These are phyloP conservation scores for Ustilago bromivora DNA, from an alignment of 1,284 basidiomycete species.

Conservation along the genomic window DNA sequence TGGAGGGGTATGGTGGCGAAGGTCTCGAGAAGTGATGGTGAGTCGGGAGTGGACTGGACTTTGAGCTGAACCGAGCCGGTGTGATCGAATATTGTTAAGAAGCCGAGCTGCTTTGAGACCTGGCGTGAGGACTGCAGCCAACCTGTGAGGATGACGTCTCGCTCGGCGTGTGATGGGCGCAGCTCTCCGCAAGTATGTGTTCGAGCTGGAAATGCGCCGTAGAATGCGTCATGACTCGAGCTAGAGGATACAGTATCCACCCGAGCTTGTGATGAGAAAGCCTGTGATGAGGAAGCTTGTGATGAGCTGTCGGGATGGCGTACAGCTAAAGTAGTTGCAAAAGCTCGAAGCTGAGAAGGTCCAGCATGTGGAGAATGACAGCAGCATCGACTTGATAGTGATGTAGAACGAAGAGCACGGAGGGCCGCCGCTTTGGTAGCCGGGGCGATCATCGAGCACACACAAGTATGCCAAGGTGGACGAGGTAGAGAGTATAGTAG, in stretches of 20 bases:
- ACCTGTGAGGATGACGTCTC: slow-evolving; percentile 78
- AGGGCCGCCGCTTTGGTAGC: slow-evolving; percentile 4
- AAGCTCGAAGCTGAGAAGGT: neutral
- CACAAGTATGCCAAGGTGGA: no score
- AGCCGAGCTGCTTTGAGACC: slow-evolving; percentile 77
- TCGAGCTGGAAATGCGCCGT: slow-evolving; percentile 75
- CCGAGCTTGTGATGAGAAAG: neutral
- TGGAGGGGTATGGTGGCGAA: slow-evolving; percentile 60
- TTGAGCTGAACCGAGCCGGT: slow-evolving; percentile 80
- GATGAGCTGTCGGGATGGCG: neutral
- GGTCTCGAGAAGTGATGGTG: slow-evolving; percentile 74
- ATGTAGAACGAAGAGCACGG: slow-evolving; percentile 2
- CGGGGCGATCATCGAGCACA: slow-evolving; percentile 9
- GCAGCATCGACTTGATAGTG: neutral
- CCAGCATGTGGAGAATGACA: neutral
- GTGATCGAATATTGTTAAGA: slow-evolving; percentile 83
- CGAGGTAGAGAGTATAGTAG: neutral
- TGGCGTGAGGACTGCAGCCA: slow-evolving; percentile 82
- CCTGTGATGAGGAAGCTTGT: slow-evolving; percentile 3
- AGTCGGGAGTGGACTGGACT: slow-evolving; percentile 24
- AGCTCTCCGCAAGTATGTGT: slow-evolving; percentile 79
- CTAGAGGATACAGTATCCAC: neutral
- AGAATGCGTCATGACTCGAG: slow-evolving; percentile 11
- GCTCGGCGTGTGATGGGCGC: slow-evolving; percentile 74
- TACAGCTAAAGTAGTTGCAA: neutral